A percentile compares a stretch with the other conserved stretches of the same genome.
Evolutionary conservation across 2,329 filamentous ascomycete species (phyloP).

Genomic region (Penicillium olsonii): DNA sequence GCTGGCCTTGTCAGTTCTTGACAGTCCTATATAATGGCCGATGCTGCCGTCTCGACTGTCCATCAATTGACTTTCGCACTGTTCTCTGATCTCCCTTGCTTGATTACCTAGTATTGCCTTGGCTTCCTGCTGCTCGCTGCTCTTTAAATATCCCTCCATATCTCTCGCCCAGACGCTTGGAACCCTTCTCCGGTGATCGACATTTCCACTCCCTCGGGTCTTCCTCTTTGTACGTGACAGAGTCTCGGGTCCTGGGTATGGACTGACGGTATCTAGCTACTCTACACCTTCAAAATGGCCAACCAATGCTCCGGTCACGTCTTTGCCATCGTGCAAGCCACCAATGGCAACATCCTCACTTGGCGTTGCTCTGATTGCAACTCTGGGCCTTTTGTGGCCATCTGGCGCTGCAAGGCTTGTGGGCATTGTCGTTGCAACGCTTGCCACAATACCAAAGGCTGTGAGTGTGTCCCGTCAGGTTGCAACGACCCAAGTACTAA

Average conservation of each 20-base stretch:
- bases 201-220: slow-evolving; percentile 21
- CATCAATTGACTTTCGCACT: neutral
- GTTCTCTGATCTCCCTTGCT: neutral
- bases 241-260: neutral
- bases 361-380: slow-evolving; percentile 48
- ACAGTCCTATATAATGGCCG: neutral
- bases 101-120: neutral
- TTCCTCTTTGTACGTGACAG: neutral
- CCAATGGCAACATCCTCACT: slow-evolving; percentile 45
- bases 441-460: slow-evolving; percentile 41
- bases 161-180: slow-evolving; percentile 3
- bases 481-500: slow-evolving; percentile 5
- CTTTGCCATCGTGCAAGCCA: slow-evolving; percentile 42
- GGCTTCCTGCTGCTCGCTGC: neutral
- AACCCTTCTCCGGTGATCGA: slow-evolving; percentile 22
- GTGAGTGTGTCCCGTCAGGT: slow-evolving; percentile 6
- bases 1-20: neutral
- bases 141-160: neutral
- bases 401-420: slow-evolving; percentile 48
- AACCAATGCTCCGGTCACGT: slow-evolving; percentile 43
- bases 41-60: neutral
- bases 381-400: slow-evolving; percentile 42
- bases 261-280: neutral
- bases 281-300: slow-evolving; percentile 29
- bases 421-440: slow-evolving; percentile 43